These are phyloP conservation scores for Aureobasidium vineae DNA, from an alignment of 2,329 filamentous ascomycete genomes.

Conservation along the genomic window DNA sequence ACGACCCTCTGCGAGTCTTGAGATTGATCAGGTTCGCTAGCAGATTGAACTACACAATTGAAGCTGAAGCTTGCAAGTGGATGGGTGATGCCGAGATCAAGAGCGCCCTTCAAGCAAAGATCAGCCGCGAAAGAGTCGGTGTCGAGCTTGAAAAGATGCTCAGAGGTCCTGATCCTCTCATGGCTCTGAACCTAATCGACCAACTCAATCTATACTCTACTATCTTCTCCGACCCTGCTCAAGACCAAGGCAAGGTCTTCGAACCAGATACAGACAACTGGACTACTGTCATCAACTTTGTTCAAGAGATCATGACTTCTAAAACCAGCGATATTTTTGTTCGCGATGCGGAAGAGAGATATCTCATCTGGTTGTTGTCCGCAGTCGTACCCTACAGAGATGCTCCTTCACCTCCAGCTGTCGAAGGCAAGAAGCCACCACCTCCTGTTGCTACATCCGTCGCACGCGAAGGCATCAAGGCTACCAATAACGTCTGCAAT, in stretches of 20 bases:
- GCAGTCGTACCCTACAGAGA: constrained; percentile 72
- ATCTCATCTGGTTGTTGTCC: constrained; percentile 72
- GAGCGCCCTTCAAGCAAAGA: constrained; percentile 76
- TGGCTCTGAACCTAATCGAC: constrained; percentile 65
- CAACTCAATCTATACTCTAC: constrained; percentile 66
- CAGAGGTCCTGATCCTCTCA: constrained; percentile 64
- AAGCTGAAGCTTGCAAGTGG: constrained; percentile 62
- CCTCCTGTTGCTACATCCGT: constrained; percentile 62
- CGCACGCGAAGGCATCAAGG: constrained; percentile 73
- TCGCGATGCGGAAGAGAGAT: constrained; percentile 62
- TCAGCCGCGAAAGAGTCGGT: constrained; percentile 85
- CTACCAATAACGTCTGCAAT: constrained; percentile 71
- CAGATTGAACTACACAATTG: constrained; percentile 75
- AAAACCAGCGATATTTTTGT: constrained; percentile 47
- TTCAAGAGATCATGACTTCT: constrained; percentile 53
- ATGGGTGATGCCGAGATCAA: constrained; percentile 83
- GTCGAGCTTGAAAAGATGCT: constrained; percentile 91
- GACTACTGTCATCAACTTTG: constrained; percentile 61
- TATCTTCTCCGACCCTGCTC: constrained; percentile 68
- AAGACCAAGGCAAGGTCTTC: constrained; percentile 48
- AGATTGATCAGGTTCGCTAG: constrained; percentile 88
- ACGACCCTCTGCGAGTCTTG: constrained; percentile 85
- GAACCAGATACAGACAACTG: constrained; percentile 61
- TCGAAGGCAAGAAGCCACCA: constrained; percentile 51
- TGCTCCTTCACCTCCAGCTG: constrained; percentile 44